Percentiles rank a stretch among this genome's conserved stretches.
phyloP scores from a whole-genome alignment of 306 rosid genomes.

The Begonia masoniana region DNA sequence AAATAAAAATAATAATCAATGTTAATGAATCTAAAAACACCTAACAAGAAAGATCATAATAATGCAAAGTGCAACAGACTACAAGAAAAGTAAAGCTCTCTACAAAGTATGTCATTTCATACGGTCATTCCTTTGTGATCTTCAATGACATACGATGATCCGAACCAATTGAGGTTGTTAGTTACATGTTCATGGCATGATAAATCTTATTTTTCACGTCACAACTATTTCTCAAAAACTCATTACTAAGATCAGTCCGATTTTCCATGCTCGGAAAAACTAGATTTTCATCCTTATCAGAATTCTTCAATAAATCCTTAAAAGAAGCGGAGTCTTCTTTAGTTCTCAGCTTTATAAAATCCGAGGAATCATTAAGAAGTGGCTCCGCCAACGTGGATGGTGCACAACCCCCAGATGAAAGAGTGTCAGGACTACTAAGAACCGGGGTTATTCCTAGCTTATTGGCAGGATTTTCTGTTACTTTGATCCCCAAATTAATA shows the following conservation, averaged over 20 bases:
- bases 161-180: too few species aligned
- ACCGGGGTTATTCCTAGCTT: slow-evolving; percentile 29
- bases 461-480: slow-evolving; percentile 21
- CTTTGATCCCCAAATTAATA: slow-evolving; percentile 19
- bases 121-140: too few species aligned
- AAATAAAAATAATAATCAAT: too few species aligned
- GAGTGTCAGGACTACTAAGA: slow-evolving; percentile 17
- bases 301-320: slow-evolving; percentile 24
- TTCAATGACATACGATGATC: too few species aligned
- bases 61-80: too few species aligned
- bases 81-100: too few species aligned
- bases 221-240: too few species aligned
- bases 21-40: too few species aligned
- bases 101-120: too few species aligned
- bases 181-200: too few species aligned
- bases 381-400: slow-evolving; percentile 28
- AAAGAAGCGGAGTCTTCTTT: slow-evolving; percentile 22
- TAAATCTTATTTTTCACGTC: too few species aligned
- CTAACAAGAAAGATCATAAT: too few species aligned
- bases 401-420: slow-evolving; percentile 21
- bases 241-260: slow-evolving; percentile 31
- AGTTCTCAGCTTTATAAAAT: slow-evolving; percentile 19
- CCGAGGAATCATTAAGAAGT: slow-evolving; percentile 19
- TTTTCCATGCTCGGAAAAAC: slow-evolving; percentile 23
- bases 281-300: slow-evolving; percentile 35